Evolutionary conservation across 129 eudicot genomes (phyloP).

Genomic region (Lactuca sativa): DNA sequence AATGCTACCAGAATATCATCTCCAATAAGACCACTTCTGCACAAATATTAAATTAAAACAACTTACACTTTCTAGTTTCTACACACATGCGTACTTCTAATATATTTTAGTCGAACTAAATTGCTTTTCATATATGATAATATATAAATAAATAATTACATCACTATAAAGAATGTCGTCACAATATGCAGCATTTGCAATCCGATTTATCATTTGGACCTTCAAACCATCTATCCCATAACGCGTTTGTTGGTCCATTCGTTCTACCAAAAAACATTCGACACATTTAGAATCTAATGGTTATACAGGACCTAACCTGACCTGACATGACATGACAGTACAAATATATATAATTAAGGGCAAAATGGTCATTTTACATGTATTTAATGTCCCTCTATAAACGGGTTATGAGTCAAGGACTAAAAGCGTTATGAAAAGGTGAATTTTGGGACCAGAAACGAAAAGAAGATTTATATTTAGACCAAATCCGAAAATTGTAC

Average conservation of each 20-base stretch:
- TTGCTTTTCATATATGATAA: neutral
- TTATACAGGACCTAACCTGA: neutral
- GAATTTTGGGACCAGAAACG: too few species aligned
- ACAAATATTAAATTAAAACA: neutral
- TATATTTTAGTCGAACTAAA: neutral
- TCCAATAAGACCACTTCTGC: neutral
- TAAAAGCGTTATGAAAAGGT: too few species aligned
- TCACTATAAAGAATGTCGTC: constrained; percentile 1
- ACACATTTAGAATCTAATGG: neutral
- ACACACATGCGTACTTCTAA: neutral
- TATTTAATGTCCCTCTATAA: neutral
- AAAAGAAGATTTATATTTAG: too few species aligned
- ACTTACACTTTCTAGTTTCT: neutral
- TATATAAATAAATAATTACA: neutral
- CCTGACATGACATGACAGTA: neutral
- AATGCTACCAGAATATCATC: neutral
- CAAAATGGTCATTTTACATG: neutral
- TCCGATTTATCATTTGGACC: constrained; percentile 59
- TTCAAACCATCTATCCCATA: constrained; percentile 91
- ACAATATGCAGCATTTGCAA: constrained; percentile 62
- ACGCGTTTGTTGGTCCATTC: constrained; percentile 55
- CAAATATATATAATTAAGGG: neutral
- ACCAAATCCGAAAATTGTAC: too few species aligned
- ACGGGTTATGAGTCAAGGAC: too few species aligned
- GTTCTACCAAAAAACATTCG: constrained; percentile 37